phyloP scores from a whole-genome alignment of 164 flowering plant species.

The Berberis thunbergii region DNA sequence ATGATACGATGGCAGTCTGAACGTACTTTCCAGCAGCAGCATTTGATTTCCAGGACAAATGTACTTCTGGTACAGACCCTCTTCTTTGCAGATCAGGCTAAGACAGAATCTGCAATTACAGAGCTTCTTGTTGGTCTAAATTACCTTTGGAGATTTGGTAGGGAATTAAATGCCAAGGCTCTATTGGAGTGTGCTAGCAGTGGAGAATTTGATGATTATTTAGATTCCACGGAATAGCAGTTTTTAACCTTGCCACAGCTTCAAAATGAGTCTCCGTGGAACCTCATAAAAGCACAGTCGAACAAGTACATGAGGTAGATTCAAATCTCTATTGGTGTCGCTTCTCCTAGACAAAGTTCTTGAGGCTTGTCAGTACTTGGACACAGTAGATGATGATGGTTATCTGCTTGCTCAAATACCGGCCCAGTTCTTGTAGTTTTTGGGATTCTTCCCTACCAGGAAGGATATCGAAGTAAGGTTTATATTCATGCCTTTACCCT shows the following conservation, averaged over 20 bases:
- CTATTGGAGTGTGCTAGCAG: slow-evolving; percentile 45
- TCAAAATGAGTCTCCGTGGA: not conserved
- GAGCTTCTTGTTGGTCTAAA: slow-evolving; percentile 93
- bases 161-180: slow-evolving; percentile 56
- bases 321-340: not conserved
- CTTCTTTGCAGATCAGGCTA: slow-evolving; percentile 70
- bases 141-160: slow-evolving; percentile 69
- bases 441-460: no score
- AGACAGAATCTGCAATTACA: slow-evolving; percentile 68
- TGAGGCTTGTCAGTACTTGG: not conserved
- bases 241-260: not conserved
- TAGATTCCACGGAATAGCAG: slow-evolving; percentile 17
- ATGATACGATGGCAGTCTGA: slow-evolving; percentile 90
- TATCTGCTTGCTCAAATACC: no score
- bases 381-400: no score
- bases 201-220: slow-evolving; percentile 35
- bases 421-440: no score
- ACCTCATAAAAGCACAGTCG: not conserved
- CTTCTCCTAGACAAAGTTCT: not conserved
- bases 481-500: no score
- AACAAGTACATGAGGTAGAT: not conserved
- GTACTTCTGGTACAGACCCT: slow-evolving; percentile 81
- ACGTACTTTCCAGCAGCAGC: slow-evolving; percentile 74
- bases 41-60: slow-evolving; percentile 46
- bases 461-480: no score